Conservation (phyloP, 768 basidiomycete species). For the Kwoniella sp. region DNA sequence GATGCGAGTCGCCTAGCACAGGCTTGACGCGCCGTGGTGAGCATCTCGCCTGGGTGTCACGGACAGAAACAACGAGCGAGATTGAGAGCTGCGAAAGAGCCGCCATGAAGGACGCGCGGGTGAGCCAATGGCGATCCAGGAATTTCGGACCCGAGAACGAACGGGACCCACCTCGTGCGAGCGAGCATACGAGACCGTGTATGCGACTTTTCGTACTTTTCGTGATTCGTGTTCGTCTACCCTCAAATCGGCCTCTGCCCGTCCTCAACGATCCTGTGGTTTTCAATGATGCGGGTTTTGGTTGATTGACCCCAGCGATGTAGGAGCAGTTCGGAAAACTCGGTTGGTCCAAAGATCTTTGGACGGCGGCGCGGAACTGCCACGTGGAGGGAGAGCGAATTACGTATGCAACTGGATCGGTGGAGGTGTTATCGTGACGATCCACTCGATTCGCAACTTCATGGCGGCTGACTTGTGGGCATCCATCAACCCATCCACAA, state of each 20-base stretch:
- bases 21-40: slow-evolving; percentile 14
- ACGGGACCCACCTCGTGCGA: not conserved
- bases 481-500: too few species aligned
- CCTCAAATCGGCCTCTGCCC: too few species aligned
- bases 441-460: too few species aligned
- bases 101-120: not conserved
- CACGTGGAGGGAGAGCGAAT: too few species aligned
- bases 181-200: not conserved
- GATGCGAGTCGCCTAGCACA: slow-evolving; percentile 12
- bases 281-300: not conserved
- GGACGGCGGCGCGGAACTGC: too few species aligned
- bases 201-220: not conserved
- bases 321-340: slow-evolving; percentile 16
- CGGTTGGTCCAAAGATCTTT: too few species aligned
- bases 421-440: too few species aligned
- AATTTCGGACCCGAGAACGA: not conserved
- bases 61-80: too few species aligned
- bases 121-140: slow-evolving; percentile 12
- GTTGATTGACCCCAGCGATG: not conserved
- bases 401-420: too few species aligned
- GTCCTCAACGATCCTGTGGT: too few species aligned
- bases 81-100: not conserved
- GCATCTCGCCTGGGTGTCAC: slow-evolving; percentile 6
- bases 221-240: too few species aligned
- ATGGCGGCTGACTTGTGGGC: too few species aligned